Base-by-base conservation (phyloP, 352 stramenopile species). In the Aphanomyces cochlioides region DNA sequence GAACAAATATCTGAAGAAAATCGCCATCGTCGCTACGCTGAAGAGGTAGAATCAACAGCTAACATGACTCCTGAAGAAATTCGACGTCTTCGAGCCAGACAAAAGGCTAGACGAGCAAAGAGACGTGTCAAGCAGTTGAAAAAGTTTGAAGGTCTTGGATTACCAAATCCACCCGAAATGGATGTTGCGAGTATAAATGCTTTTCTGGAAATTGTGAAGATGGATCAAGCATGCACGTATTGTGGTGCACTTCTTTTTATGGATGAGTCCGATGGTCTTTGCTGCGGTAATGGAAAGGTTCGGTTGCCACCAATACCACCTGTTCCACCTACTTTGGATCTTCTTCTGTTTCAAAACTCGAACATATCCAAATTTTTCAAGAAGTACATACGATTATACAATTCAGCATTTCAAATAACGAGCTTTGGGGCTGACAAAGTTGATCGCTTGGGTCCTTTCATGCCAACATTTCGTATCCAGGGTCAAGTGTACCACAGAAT, bases 381-480 rank as follows among this genome's bases (percentile, higher is more conserved):
- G 45, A 53, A 53, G 2, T 53, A 53, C 45, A 53, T 53, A 15
- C 45, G 45, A 53, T 1, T n/a, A 19, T 53, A 53, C 45, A 53
- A 53, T 19, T 53, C 45, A 15, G n/a, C n/a, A 19, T 53, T 53
- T 19, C 45, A 53, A 53, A 53, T 53, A 2, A 53, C 45, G 45
- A 15, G 45, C 45, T 53, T 53, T 53, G 45, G 45, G 45, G 45
- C 45, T 15, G 45, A 53, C 45, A 53, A 15, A 53, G n/a, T 53
- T 19, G 45, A 53, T 53, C 45, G n/a, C 13, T 15, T 53, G 13
- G n/a, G n/a, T 15, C 13, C 13, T 53, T 53, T 53, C 28, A 53
- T 53, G 45, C 45, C 45, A 53, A n/a, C 45, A 19, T 53, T 15
- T 53, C 45, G 45, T 19, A 53, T 53, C n/a, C 45, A 53, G n/a